Conservation (phyloP, 2,329 filamentous ascomycete species). For the Cladosporium phlei region DNA sequence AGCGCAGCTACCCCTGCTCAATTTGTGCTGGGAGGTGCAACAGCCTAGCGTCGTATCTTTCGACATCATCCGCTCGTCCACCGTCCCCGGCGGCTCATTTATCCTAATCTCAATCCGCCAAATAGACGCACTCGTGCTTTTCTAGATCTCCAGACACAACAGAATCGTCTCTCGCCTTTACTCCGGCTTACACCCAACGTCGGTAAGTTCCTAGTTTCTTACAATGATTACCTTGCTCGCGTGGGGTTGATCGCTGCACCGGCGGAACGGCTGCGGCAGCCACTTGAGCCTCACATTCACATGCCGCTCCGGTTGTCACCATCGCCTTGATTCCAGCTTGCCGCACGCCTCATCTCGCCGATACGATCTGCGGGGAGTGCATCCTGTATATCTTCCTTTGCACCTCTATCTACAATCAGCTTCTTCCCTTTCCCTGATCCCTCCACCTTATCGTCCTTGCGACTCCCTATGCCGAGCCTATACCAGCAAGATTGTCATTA, state of each 20-base stretch:
- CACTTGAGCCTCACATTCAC: constrained; percentile 14
- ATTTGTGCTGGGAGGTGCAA: constrained; percentile 8
- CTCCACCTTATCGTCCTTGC: not conserved
- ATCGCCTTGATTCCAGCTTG: constrained; percentile 5
- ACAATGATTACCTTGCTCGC: not conserved
- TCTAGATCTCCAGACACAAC: not conserved
- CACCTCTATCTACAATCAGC: not conserved
- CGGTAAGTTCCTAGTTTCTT: constrained; percentile 4
- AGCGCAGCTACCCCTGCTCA: constrained; percentile 5
- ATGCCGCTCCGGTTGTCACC: constrained; percentile 4
- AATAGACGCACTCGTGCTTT: not conserved
- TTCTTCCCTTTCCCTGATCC: constrained; percentile 1
- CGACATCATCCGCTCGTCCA: constrained; percentile 12
- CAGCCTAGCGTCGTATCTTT: constrained; percentile 6
- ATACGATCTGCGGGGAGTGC: constrained; percentile 3
- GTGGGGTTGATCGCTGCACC: constrained; percentile 5
- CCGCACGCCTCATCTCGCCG: constrained; percentile 5
- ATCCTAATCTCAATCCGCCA: no score
- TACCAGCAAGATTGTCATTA: constrained; percentile 86
- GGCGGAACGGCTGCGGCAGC: constrained; percentile 14
- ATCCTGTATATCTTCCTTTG: constrained; percentile 9
- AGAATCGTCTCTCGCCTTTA: not conserved
- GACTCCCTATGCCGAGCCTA: constrained; percentile 64
- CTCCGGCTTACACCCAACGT: not conserved
- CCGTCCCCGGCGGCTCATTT: not conserved